These are phyloP conservation scores for Paspalum notatum DNA, from an alignment of 176 grass and related monocot species.

Conservation along the genomic window DNA sequence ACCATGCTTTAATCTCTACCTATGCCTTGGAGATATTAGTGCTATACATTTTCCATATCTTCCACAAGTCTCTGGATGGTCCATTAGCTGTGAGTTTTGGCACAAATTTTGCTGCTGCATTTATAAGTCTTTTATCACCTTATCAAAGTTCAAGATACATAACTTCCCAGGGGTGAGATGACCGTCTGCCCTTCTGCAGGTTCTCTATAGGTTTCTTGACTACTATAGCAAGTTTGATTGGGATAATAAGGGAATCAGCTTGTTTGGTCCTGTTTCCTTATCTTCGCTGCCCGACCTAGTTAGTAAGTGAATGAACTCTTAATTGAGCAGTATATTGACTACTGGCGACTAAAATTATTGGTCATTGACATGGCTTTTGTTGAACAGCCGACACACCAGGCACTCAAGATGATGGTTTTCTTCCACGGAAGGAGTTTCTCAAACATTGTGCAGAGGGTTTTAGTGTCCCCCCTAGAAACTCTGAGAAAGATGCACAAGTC, in stretches of 20 bases:
- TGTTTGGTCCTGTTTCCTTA: slow-evolving; percentile 70
- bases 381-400: slow-evolving; percentile 61
- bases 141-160: slow-evolving; percentile 20
- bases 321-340: slow-evolving; percentile 7
- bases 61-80: slow-evolving; percentile 65
- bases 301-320: slow-evolving; percentile 58
- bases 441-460: slow-evolving; percentile 51
- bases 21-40: slow-evolving; percentile 93
- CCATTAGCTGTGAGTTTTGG: slow-evolving; percentile 70
- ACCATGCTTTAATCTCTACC: slow-evolving; percentile 92
- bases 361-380: slow-evolving; percentile 35
- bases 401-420: slow-evolving; percentile 47
- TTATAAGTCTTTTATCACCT: slow-evolving; percentile 20
- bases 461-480: slow-evolving; percentile 50
- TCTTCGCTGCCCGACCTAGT: slow-evolving; percentile 80
- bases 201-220: slow-evolving; percentile 91
- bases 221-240: slow-evolving; percentile 97
- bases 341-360: slow-evolving; percentile 30
- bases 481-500: slow-evolving; percentile 43
- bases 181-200: slow-evolving; percentile 52
- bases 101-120: background rate
- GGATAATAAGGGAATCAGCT: slow-evolving; percentile 80
- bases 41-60: slow-evolving; percentile 82
- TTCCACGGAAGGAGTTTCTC: slow-evolving; percentile 62
- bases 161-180: slow-evolving; percentile 30